These are phyloP conservation scores for Aurinia saxatilis DNA, from an alignment of 345 rosid genomes.

Conservation along the genomic window DNA sequence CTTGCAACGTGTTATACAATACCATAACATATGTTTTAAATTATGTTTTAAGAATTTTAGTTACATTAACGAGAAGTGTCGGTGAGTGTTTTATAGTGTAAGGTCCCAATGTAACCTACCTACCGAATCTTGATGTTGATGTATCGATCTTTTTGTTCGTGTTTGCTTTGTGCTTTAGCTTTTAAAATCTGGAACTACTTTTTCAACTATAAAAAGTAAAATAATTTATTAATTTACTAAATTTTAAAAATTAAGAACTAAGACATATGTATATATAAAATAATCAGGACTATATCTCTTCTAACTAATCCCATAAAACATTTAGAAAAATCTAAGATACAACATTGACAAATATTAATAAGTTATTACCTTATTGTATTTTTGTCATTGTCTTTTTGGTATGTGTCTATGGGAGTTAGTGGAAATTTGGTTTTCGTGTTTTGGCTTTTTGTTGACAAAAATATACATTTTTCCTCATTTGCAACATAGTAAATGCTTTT, in stretches of 20 bases:
- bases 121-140: conserved; percentile 20
- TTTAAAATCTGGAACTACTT: conserved; percentile 25
- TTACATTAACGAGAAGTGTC: conserved; percentile 37
- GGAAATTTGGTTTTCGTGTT: conserved; percentile 15
- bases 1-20: neutral
- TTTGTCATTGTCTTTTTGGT: conserved; percentile 11
- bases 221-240: neutral
- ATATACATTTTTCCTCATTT: neutral
- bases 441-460: conserved; percentile 13
- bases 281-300: neutral
- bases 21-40: neutral
- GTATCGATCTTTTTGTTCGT: conserved; percentile 15
- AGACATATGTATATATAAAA: too few species aligned
- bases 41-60: neutral
- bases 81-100: conserved; percentile 43
- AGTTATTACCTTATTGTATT: neutral
- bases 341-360: neutral
- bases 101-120: conserved; percentile 25
- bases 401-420: conserved; percentile 17
- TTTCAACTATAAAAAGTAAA: conserved; percentile 8
- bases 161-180: conserved; percentile 16
- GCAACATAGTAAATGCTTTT: conserved; percentile 2
- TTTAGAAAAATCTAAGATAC: conserved; percentile 2
- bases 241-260: too few species aligned
- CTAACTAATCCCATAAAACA: too few species aligned